Base-by-base conservation (phyloP, 1,139 yeast genomes). In the Casaregolazyma suthepensis region DNA sequence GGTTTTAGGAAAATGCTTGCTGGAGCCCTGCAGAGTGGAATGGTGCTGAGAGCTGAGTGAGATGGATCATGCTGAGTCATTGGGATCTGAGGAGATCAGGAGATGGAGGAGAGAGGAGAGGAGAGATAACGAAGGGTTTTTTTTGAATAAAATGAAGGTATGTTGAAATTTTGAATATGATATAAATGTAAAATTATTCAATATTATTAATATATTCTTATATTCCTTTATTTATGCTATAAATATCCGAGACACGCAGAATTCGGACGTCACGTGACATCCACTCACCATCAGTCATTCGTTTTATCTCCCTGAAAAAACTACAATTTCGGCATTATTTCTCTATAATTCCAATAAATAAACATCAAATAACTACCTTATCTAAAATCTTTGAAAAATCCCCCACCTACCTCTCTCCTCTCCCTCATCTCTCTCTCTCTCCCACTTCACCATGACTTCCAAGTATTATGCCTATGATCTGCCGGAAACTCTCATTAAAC, bases 381-480 rank as follows among this genome's bases (percentile, higher is more conserved):
- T 22, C 4, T 22, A 22, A 5, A 22, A 6, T 12, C 6, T 26
- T 7, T 9, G 12, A 26, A 26, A 4, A 22, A 22, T 5, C 31
- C 31, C 31, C 10, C 31, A 26, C 12, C 10, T 9, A 2, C 31
- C 10, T 2, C 12, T 26, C 31, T 26, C 31, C 40, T 35, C 40
- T n/a, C 13, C n/a, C 17, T 15, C 15, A n/a, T 35, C 40, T 35
- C 17, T 35, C n/a, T n/a, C n/a, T 13, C 40, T n/a, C 13, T 17
- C 17, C 17, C 17, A 2, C 15, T 5, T 35, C 40, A 35, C 17
- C 40, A 42, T 22, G 26, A 48, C 40, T 43, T 22, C 42, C 22
- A 40, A 29, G 47, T 59, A 53, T 31, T 86, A 85, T 62, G 71
- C 84, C 2, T 86, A 77, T 62, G 76, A 75, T 48, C 66, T 85